Conservation (phyloP, 108 stramenopile species). For the Aurantiochytrium sp. region DNA sequence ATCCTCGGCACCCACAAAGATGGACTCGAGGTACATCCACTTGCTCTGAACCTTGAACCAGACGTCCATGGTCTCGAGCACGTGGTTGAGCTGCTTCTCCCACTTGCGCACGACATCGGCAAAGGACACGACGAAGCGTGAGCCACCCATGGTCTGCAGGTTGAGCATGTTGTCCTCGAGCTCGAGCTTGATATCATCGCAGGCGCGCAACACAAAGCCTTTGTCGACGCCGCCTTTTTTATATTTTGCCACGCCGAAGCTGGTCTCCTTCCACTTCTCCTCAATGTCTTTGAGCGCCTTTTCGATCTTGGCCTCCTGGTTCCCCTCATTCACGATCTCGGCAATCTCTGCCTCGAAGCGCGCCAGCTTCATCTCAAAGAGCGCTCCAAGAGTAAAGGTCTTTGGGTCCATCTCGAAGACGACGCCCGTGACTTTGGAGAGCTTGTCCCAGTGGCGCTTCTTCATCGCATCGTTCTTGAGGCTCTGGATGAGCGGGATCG, state of each 20-base stretch:
- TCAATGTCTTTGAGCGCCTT: slow-evolving; percentile 61
- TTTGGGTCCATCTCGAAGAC: slow-evolving; percentile 59
- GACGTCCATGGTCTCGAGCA: slow-evolving; percentile 59
- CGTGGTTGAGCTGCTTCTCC: slow-evolving; percentile 58
- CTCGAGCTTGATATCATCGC: slow-evolving; percentile 65
- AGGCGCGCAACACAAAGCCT: slow-evolving; percentile 55
- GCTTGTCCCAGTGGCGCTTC: slow-evolving; percentile 63
- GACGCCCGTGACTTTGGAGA: slow-evolving; percentile 62
- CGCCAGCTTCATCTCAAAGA: slow-evolving; percentile 67
- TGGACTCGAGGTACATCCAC: slow-evolving; percentile 69
- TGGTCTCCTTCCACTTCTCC: slow-evolving; percentile 50
- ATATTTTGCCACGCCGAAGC: slow-evolving; percentile 54
- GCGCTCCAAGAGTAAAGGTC: slow-evolving; percentile 58
- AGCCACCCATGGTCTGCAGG: slow-evolving; percentile 64
- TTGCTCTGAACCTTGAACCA: slow-evolving; percentile 66
- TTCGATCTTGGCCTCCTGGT: slow-evolving; percentile 65
- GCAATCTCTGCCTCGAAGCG: slow-evolving; percentile 52
- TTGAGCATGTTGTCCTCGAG: slow-evolving; percentile 68
- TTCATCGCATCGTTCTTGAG: slow-evolving; percentile 75
- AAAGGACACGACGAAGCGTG: slow-evolving; percentile 60
- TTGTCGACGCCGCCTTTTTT: slow-evolving; percentile 59
- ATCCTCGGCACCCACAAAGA: slow-evolving; percentile 60
- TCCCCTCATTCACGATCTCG: slow-evolving; percentile 64
- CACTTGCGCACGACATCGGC: slow-evolving; percentile 58
- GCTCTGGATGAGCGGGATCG: slow-evolving; percentile 62